Evolutionary conservation across 192 early-diverging fungal species (phyloP), one percentile per base, ranked within the genome.

Genomic region (Mortierella alpina): DNA sequence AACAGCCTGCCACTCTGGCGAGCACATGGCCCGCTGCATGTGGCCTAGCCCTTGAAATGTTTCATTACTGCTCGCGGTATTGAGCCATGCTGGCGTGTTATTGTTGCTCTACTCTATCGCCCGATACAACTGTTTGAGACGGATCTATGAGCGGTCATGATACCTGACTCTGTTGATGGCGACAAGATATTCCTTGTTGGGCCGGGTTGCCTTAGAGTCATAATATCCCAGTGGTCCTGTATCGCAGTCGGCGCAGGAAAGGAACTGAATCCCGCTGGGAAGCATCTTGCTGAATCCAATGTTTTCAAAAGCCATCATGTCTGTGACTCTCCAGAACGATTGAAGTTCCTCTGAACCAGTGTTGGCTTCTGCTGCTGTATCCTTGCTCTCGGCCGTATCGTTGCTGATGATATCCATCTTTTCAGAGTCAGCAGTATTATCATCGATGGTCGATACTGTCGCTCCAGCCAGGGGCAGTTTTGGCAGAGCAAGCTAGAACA

Each of bases 281-380:
- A 89, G 66, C 14, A 82, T 85, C 42, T 91, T 90, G 13, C 90
- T 90, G 66, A 95, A 90, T 20, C 91, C 92, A 63, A 93, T 85
- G 74, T 95, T 95, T 55, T 95, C 93, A 78, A 94, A 94, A 11
- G 88, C 83, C 88, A 94, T 90, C 86, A 94, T 88, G 48, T 92
- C 82, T 4, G 64, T 48, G 23, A 94, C 70, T 59, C 70, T 63
- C 92, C 91, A 92, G 61, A 85, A 94, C 47, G 77, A 84, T 17
- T 83, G 75, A 15, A 61, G 63, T 13, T 73, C 70, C 13, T 63
- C 67, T 15, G 63, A 5, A 0, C 40, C 44, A 17, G 46, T 48
- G 6, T 17, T 55, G 10, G 18, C 2, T 42, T 46, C 8, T 44
- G 51, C 23, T 50, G 47, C 6, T 23, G 31, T 14, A 10, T 59